Percentiles rank a stretch among this genome's conserved stretches.
Conservation (phyloP, 176 grass and related monocot species). For the Thalia dealbata region DNA sequence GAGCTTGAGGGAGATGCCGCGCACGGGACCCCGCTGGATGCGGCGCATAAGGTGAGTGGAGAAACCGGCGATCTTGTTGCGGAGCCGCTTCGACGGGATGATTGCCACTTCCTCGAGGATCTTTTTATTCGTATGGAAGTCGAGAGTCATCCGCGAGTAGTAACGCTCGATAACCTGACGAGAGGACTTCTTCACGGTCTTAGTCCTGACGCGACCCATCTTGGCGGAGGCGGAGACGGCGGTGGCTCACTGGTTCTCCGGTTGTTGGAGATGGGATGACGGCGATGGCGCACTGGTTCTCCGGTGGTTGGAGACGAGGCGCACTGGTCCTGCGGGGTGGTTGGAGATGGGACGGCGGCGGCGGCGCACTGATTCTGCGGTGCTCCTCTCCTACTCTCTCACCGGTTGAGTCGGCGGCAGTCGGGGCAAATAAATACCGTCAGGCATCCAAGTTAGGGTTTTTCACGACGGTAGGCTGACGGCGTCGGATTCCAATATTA, state of each 20-base stretch:
- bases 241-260: neutral
- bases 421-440: too few relatives aligned
- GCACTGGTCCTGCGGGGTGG: too few relatives aligned
- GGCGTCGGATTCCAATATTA: too few relatives aligned
- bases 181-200: constrained; percentile 17
- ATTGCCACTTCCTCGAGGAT: constrained; percentile 6
- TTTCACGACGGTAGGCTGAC: too few relatives aligned
- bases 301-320: too few relatives aligned
- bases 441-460: too few relatives aligned
- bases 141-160: constrained; percentile 11
- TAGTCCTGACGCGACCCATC: constrained; percentile 15
- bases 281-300: too few relatives aligned
- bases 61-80: constrained; percentile 17
- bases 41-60: constrained; percentile 15
- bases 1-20: constrained; percentile 16
- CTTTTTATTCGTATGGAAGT: constrained; percentile 18
- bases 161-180: constrained; percentile 11
- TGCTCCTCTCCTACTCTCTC: neutral
- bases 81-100: constrained; percentile 18
- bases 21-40: constrained; percentile 17
- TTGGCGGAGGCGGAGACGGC: neutral
- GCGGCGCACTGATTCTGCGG: too few relatives aligned
- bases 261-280: neutral
- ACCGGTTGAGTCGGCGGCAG: too few relatives aligned
- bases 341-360: too few relatives aligned